Percentiles rank a stretch among this genome's conserved stretches.
Evolutionary conservation across 495 filamentous ascomycete genomes (phyloP).

Genomic region (Oidiodendron maius): DNA sequence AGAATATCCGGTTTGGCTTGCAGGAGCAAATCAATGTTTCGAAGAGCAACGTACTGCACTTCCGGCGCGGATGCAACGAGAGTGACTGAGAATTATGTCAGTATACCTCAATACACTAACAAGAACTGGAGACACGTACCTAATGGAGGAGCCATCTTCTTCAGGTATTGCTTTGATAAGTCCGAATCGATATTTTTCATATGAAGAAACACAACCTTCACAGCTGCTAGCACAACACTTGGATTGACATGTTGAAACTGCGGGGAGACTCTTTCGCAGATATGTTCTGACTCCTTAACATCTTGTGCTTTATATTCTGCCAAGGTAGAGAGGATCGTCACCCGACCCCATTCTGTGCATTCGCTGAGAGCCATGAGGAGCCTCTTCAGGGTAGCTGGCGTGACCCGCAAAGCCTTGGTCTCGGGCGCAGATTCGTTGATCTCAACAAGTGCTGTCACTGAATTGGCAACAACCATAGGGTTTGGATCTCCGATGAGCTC

Average conservation of each 20-base stretch:
- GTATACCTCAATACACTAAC: no score
- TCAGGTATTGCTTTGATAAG: slow-evolving; percentile 72
- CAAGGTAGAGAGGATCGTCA: slow-evolving; percentile 86
- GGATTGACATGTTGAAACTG: slow-evolving; percentile 99
- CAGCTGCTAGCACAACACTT: slow-evolving; percentile 90
- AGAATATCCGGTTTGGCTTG: slow-evolving; percentile 95
- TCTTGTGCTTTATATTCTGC: slow-evolving; percentile 83
- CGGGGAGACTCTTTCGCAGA: slow-evolving; percentile 90
- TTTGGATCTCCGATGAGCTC: slow-evolving; percentile 97
- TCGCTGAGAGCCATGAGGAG: slow-evolving; percentile 95
- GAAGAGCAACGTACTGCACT: slow-evolving; percentile 93
- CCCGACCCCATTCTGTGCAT: slow-evolving; percentile 98
- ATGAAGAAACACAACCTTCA: slow-evolving; percentile 96
- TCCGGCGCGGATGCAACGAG: slow-evolving; percentile 93
- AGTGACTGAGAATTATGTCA: slow-evolving; percentile 58
- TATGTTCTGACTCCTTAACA: slow-evolving; percentile 95
- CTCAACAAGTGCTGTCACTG: slow-evolving; percentile 87
- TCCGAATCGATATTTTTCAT: slow-evolving; percentile 82
- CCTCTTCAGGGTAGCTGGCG: slow-evolving; percentile 78
- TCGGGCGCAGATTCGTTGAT: slow-evolving; percentile 89
- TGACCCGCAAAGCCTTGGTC: slow-evolving; percentile 78
- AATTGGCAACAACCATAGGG: slow-evolving; percentile 98
- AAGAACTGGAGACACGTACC: no score
- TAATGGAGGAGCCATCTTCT: slow-evolving; percentile 97
- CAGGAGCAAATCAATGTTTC: slow-evolving; percentile 92